These are phyloP conservation scores for Coniella lustricola DNA, from an alignment of 2,329 filamentous ascomycete species.

Conservation along the genomic window DNA sequence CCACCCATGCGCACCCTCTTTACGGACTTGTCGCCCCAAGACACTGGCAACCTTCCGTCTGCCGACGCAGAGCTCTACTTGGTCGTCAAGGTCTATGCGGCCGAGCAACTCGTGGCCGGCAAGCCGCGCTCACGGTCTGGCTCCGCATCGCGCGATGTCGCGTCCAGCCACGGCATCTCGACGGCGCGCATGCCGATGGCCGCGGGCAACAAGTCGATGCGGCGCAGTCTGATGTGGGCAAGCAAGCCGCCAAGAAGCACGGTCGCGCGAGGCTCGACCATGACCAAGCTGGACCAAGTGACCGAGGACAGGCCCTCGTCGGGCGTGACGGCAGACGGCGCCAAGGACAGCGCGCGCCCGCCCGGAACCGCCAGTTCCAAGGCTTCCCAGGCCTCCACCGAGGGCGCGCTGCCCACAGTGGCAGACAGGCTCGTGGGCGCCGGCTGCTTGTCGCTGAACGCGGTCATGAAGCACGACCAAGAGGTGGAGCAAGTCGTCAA, in stretches of 20 bases:
- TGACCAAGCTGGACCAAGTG: constrained; percentile 53
- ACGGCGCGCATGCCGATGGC: constrained; percentile 39
- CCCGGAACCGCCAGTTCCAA: constrained; percentile 52
- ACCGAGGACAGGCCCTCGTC: constrained; percentile 33
- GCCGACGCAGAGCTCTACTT: constrained; percentile 71
- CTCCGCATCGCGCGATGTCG: constrained; percentile 36
- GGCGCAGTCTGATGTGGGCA: constrained; percentile 65
- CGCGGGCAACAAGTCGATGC: constrained; percentile 45
- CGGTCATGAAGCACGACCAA: constrained; percentile 62
- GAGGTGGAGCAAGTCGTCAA: constrained; percentile 70
- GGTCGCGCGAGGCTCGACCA: constrained; percentile 44
- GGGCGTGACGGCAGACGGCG: constrained; percentile 30
- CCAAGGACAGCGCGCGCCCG: constrained; percentile 35
- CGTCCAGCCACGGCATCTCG: constrained; percentile 7
- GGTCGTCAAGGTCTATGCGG: constrained; percentile 69
- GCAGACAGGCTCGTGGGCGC: constrained; percentile 67
- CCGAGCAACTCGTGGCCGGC: constrained; percentile 39
- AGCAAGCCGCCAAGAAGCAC: constrained; percentile 48
- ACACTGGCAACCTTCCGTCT: constrained; percentile 56
- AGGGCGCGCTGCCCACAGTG: constrained; percentile 35
- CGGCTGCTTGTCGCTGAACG: constrained; percentile 69
- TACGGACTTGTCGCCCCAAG: constrained; percentile 72
- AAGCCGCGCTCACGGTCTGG: constrained; percentile 48
- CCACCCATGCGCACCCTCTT: constrained; percentile 78
- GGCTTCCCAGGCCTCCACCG: constrained; percentile 29